Conservation (phyloP, 306 rosid species). For the Rosa persica region DNA sequence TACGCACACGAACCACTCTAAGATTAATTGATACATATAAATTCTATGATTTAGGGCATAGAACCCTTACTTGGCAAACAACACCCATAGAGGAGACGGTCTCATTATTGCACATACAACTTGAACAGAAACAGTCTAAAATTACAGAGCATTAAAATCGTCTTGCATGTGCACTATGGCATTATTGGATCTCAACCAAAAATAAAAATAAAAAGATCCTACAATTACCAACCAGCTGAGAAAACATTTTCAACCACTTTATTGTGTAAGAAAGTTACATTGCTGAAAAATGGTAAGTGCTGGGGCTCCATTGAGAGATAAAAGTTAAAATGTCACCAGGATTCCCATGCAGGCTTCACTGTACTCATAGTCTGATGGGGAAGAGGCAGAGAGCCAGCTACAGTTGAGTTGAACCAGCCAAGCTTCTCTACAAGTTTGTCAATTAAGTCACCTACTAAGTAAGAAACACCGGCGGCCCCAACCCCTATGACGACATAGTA, state of each 20-base stretch:
- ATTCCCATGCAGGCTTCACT: conserved; percentile 28
- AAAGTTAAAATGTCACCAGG: conserved; percentile 19
- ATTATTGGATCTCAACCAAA: background rate
- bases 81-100: background rate
- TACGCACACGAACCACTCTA: too few species aligned
- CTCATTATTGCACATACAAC: background rate
- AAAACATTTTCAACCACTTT: background rate
- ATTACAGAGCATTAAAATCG: too few species aligned
- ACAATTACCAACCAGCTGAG: background rate
- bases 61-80: too few species aligned
- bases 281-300: background rate
- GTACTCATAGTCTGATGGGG: conserved; percentile 25
- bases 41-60: too few species aligned
- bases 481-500: conserved; percentile 43
- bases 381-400: conserved; percentile 18
- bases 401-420: conserved; percentile 48
- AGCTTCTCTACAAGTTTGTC: conserved; percentile 40
- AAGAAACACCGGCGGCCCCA: conserved; percentile 52
- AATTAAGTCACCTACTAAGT: conserved; percentile 50
- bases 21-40: too few species aligned
- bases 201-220: background rate
- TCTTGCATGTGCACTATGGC: background rate
- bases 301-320: background rate
- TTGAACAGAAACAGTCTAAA: too few species aligned
- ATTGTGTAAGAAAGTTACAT: background rate